Conservation (phyloP, 2,329 filamentous ascomycete species). For the Fusarium nisikadoi region DNA sequence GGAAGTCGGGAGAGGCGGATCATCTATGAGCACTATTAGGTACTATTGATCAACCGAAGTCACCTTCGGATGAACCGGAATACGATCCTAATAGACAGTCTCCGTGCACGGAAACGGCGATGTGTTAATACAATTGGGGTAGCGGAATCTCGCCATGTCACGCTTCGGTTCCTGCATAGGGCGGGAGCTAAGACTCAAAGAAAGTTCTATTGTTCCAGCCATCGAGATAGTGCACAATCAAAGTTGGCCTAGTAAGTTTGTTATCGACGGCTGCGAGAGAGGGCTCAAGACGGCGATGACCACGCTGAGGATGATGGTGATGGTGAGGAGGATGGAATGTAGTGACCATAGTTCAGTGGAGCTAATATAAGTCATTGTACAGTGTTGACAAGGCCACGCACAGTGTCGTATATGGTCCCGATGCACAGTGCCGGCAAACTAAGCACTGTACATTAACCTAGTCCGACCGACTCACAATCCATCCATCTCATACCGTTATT, state of each 20-base stretch:
- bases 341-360: slow-evolving; percentile 8
- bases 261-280: slow-evolving; percentile 4
- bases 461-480: slow-evolving; percentile 4
- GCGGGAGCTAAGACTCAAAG: not conserved
- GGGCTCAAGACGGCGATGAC: not conserved
- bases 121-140: not conserved
- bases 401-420: fast-evolving
- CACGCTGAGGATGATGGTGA: slow-evolving; percentile 7
- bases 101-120: not conserved
- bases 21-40: not conserved
- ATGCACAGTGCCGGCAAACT: fast-evolving
- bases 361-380: not conserved
- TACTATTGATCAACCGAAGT: not conserved
- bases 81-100: not conserved
- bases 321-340: slow-evolving; percentile 27
- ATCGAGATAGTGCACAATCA: not conserved
- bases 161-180: not conserved
- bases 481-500: slow-evolving; percentile 1
- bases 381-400: not conserved
- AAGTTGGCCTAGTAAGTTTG: not conserved
- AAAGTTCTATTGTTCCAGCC: not conserved
- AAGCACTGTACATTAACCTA: not conserved
- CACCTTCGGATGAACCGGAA: not conserved
- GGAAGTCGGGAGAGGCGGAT: not conserved
- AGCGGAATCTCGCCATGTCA: not conserved